Evolutionary conservation across 345 rosid species (phyloP).

Genomic region (Salix arbutifolia): DNA sequence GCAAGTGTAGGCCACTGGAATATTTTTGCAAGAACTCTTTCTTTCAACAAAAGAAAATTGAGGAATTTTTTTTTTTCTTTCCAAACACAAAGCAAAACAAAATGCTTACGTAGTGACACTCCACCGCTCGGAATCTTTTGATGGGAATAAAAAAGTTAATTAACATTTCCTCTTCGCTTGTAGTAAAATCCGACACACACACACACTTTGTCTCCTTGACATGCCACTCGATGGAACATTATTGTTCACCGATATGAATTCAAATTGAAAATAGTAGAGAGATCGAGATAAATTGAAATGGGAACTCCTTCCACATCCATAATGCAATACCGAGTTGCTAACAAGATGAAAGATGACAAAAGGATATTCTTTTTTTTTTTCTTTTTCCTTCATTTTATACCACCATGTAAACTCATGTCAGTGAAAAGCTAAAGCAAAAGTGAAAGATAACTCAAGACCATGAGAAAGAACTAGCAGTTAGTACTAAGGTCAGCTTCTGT

Average conservation of each 20-base stretch:
- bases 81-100: too few species aligned
- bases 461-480: constrained; percentile 23
- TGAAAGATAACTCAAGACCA: constrained; percentile 2
- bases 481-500: constrained; percentile 32
- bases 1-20: too few species aligned
- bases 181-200: too few species aligned
- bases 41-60: too few species aligned
- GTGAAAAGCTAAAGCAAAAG: constrained; percentile 2
- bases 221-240: background rate
- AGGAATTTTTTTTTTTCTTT: too few species aligned
- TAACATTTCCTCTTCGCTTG: too few species aligned
- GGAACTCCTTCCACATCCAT: background rate
- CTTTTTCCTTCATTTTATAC: constrained; percentile 19
- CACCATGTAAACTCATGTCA: constrained; percentile 26
- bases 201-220: background rate
- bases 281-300: background rate
- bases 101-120: too few species aligned
- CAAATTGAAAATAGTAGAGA: background rate
- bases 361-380: constrained; percentile 22
- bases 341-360: constrained; percentile 5
- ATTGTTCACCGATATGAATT: background rate
- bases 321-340: background rate
- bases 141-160: too few species aligned
- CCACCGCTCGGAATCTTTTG: too few species aligned
- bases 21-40: too few species aligned